These are phyloP conservation scores for Leccinum insolens DNA, from an alignment of 1,284 basidiomycete species.

Conservation along the genomic window DNA sequence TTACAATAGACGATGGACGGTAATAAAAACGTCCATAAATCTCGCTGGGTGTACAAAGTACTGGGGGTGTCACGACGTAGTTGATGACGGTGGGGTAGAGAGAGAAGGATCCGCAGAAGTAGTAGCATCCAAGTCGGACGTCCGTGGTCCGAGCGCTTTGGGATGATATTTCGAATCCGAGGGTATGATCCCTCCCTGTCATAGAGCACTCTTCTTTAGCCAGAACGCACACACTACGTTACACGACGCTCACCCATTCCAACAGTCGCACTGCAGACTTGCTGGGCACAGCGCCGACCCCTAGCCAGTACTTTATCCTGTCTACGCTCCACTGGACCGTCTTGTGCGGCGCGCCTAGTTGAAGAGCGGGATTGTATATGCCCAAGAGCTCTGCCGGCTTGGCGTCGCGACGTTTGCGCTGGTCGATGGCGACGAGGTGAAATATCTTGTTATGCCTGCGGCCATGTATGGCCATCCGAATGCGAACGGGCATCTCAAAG, in stretches of 20 bases:
- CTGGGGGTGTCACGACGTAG: conserved; percentile 13
- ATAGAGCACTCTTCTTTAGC: conserved; percentile 34
- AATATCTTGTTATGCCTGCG: conserved; percentile 79
- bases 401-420: conserved; percentile 78
- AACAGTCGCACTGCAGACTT: conserved; percentile 79
- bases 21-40: not conserved
- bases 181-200: conserved; percentile 46
- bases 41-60: not conserved
- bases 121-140: not conserved
- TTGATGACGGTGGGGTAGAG: conserved; percentile 9
- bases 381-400: conserved; percentile 90
- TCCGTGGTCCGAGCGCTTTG: conserved; percentile 25
- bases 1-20: not conserved
- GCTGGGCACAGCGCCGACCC: conserved; percentile 83
- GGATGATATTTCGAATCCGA: conserved; percentile 56
- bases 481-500: conserved; percentile 74
- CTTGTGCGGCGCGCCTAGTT: conserved; percentile 51
- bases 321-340: conserved; percentile 89
- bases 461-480: conserved; percentile 89
- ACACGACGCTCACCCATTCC: conserved; percentile 66
- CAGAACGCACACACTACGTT: not conserved
- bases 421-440: conserved; percentile 87
- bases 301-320: conserved; percentile 90
- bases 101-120: not conserved
- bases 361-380: conserved; percentile 77